These are phyloP conservation scores for Collybia nuda DNA, from an alignment of 768 basidiomycete species.

Conservation along the genomic window DNA sequence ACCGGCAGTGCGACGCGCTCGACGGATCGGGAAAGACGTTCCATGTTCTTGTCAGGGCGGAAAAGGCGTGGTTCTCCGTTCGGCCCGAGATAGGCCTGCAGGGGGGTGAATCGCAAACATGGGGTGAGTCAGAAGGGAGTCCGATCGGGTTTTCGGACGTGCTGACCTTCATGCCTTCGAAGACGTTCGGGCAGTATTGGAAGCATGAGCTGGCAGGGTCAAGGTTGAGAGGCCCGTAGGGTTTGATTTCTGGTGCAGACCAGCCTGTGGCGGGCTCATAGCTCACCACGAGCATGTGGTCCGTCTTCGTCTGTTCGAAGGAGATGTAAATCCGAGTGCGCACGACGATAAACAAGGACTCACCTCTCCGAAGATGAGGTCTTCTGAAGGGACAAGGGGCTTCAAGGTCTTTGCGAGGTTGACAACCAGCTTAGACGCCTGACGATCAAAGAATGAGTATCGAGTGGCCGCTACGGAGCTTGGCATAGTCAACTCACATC, in stretches of 20 bases:
- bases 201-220: conserved; percentile 78
- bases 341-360: conserved; percentile 8
- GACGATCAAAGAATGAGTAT: background rate
- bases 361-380: conserved; percentile 60
- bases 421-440: conserved; percentile 57
- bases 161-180: conserved; percentile 81
- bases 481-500: conserved; percentile 12
- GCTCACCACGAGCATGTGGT: conserved; percentile 76
- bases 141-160: background rate
- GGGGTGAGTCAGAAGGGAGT: background rate
- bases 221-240: conserved; percentile 65
- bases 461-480: background rate
- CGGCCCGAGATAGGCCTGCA: conserved; percentile 67
- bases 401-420: conserved; percentile 47
- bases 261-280: conserved; percentile 67
- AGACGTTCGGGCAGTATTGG: conserved; percentile 84
- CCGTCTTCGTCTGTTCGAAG: conserved; percentile 52
- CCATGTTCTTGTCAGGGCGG: conserved; percentile 85
- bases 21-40: conserved; percentile 67
- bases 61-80: conserved; percentile 77
- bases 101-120: background rate
- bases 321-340: conserved; percentile 1
- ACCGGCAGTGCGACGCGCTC: conserved; percentile 75
- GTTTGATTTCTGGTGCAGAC: conserved; percentile 72
- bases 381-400: conserved; percentile 44